These are phyloP conservation scores for Candida morakotiae DNA, from an alignment of 805 yeast genomes.

Conservation along the genomic window DNA sequence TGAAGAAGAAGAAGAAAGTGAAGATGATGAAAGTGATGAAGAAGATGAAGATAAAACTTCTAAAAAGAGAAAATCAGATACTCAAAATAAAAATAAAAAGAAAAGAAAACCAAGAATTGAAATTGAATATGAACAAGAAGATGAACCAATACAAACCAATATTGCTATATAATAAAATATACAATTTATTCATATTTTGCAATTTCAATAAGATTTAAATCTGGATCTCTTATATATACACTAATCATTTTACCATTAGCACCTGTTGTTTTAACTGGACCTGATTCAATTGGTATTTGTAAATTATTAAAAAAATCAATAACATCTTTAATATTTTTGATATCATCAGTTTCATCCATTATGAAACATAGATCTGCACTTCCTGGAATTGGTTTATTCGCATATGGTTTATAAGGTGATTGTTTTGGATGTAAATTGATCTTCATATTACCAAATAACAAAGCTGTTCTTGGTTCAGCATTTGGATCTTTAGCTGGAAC, in stretches of 20 bases:
- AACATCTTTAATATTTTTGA: constrained; percentile 1
- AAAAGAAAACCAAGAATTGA: constrained; percentile 71
- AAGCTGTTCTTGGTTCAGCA: constrained; percentile 4
- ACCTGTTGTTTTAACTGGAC: constrained; percentile 8
- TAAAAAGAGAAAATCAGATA: constrained; percentile 28
- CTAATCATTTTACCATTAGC: constrained; percentile 7
- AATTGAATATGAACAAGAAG: constrained; percentile 75
- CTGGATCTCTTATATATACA: constrained; percentile 9
- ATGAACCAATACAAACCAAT: constrained; percentile 30
- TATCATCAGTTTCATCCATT: constrained; percentile 2
- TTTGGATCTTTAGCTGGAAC: constrained; percentile 5
- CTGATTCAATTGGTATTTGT: constrained; percentile 3
- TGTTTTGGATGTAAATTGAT: constrained; percentile 9
- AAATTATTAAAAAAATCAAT: not conserved
- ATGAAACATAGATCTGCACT: constrained; percentile 9
- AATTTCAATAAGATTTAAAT: constrained; percentile 7
- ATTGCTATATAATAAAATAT: constrained; percentile 18
- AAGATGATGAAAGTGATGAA: constrained; percentile 30
- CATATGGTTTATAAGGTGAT: constrained; percentile 8
- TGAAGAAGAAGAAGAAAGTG: constrained; percentile 33
- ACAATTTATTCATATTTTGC: constrained; percentile 1
- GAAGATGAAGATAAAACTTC: constrained; percentile 26
- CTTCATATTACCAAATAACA: constrained; percentile 6
- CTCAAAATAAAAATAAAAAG: constrained; percentile 28
- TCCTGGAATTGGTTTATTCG: constrained; percentile 5